Evolutionary conservation across 768 basidiomycete species (phyloP).

Genomic region (Piloderma croceum): DNA sequence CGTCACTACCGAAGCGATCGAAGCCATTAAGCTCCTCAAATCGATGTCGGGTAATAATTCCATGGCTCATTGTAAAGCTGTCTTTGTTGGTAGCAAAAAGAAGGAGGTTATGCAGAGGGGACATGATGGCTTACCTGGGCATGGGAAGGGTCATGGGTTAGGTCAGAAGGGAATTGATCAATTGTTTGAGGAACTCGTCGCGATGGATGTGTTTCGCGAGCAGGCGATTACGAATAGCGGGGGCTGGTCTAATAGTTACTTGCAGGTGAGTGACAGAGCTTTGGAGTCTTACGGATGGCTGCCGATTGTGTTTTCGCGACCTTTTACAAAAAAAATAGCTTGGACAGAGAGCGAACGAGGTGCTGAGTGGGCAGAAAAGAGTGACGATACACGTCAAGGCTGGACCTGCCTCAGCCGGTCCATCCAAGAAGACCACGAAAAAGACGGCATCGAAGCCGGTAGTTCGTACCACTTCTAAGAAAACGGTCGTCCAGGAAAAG

Average conservation of each 20-base stretch:
- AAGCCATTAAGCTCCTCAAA: slow-evolving; percentile 55
- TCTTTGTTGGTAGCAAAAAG: slow-evolving; percentile 61
- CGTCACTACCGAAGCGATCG: slow-evolving; percentile 52
- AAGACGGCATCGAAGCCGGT: slow-evolving; percentile 13
- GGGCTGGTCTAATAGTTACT: slow-evolving; percentile 49
- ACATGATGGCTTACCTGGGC: slow-evolving; percentile 40
- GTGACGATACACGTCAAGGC: slow-evolving; percentile 27
- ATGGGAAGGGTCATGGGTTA: slow-evolving; percentile 51
- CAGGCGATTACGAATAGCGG: slow-evolving; percentile 39
- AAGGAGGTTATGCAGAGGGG: slow-evolving; percentile 41
- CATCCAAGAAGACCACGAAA: slow-evolving; percentile 25
- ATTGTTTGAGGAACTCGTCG: slow-evolving; percentile 52
- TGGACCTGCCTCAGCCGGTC: neutral
- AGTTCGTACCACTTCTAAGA: slow-evolving; percentile 19
- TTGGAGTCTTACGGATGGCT: neutral
- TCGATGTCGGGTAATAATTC: slow-evolving; percentile 54
- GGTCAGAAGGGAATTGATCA: slow-evolving; percentile 55
- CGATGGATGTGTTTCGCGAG: slow-evolving; percentile 42
- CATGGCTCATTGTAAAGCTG: slow-evolving; percentile 48
- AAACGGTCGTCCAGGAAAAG: slow-evolving; percentile 19
- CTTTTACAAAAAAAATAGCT: slow-evolving; percentile 22
- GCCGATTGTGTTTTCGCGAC: too few relatives aligned
- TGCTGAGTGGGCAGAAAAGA: slow-evolving; percentile 19
- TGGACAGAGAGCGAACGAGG: slow-evolving; percentile 27
- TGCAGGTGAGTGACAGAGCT: slow-evolving; percentile 35